Evolutionary conservation across 208 protist genomes (phyloP), one percentile per base, ranked within the genome.

Genomic region (Vickermania ingenoplastis): DNA sequence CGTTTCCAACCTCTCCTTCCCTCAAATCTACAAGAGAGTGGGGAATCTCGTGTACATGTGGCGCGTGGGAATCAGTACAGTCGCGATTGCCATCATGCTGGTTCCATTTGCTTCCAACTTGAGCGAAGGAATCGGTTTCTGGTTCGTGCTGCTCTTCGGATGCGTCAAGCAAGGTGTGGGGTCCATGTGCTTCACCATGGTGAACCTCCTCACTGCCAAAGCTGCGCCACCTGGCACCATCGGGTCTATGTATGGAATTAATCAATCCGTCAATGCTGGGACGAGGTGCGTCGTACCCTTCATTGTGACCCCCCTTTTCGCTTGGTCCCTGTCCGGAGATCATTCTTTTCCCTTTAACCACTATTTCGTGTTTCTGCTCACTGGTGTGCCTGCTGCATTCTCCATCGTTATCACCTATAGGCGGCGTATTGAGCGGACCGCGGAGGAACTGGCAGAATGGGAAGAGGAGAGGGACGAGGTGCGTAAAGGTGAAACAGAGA

Each of bases 321-420:
- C 81, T 4, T 84, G 74, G 71, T 81, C 77, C 24, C 54, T 90
- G 3, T 48, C 31, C 13, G 61, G 61, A 11, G 31, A 30, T 0
- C 64, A 67, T 13, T 2, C 57, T 2, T 75, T 83, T 59, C 82
- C 78, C 14, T 85, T 89, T 30, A 81, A 85, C 52, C 69, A 86
- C 61, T 79, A 73, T 61, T 65, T 83, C 27, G 64, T 76, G 1
- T 85, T 89, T 53, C 48, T 78, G 41, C 14, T 89, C 1, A 71
- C 73, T 1, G 67, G 22, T 26, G 31, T 73, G 2, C 65, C 65
- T 1, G 22, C 67, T 31, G 28, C 64, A 2, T 27, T 45, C 0
- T 66, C 67, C 13, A 61, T 65, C 25, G 17, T 0, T 11, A 55
- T 73, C 41, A 69, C 36, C 54, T 0, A 55, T 55, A 22, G 57